These are phyloP conservation scores for Begonia fuchsioides DNA, from an alignment of 306 rosid genomes.

Conservation along the genomic window DNA sequence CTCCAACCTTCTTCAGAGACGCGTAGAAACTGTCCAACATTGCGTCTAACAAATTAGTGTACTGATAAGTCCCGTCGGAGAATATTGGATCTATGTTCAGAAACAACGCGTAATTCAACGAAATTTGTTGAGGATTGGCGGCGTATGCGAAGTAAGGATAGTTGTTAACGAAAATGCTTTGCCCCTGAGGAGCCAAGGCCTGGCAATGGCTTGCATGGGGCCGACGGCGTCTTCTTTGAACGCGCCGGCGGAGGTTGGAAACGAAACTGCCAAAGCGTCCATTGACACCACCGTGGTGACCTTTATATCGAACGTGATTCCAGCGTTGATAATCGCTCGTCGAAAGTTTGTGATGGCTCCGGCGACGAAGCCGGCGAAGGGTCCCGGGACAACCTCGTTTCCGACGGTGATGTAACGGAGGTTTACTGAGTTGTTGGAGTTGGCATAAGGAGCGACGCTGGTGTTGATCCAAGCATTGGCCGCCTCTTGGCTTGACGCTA, in stretches of 20 bases:
- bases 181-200: constrained; percentile 13
- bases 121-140: not conserved
- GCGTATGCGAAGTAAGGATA: constrained; percentile 35
- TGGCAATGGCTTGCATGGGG: constrained; percentile 21
- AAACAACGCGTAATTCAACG: constrained; percentile 29
- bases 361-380: constrained; percentile 11
- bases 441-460: constrained; percentile 11
- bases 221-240: constrained; percentile 1
- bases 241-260: constrained; percentile 28
- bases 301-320: constrained; percentile 18
- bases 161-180: constrained; percentile 48
- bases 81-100: constrained; percentile 13
- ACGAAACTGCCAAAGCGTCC: constrained; percentile 16
- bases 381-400: constrained; percentile 24
- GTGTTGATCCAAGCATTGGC: constrained; percentile 30
- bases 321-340: constrained; percentile 16
- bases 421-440: constrained; percentile 18
- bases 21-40: constrained; percentile 27
- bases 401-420: constrained; percentile 41
- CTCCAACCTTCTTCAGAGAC: constrained; percentile 34
- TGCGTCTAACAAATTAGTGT: constrained; percentile 18
- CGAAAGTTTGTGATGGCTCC: constrained; percentile 34
- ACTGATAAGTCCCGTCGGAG: constrained; percentile 7
- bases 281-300: constrained; percentile 26
- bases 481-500: not conserved